phyloP scores from a whole-genome alignment of 1,284 basidiomycete genomes.

The Marasmius fiardii region DNA sequence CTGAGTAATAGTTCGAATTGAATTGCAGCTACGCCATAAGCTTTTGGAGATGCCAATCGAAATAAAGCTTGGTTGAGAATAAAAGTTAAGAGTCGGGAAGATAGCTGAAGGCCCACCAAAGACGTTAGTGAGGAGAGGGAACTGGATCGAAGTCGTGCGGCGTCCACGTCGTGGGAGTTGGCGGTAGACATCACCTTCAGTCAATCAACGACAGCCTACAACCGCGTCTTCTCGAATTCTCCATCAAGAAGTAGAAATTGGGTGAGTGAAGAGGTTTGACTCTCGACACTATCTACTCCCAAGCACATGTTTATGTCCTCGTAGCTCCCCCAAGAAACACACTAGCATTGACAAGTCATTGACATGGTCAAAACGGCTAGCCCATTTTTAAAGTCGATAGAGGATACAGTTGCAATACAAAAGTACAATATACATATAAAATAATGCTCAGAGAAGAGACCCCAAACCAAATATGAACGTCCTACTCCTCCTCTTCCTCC shows the following conservation, averaged over 20 bases:
- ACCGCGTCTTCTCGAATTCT: no score
- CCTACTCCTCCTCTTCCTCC: slow-evolving; percentile 7
- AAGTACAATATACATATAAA: background rate
- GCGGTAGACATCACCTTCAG: background rate
- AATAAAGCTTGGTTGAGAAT: slow-evolving; percentile 89
- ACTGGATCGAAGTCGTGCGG: background rate
- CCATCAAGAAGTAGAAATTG: no score
- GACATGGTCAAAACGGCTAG: no score
- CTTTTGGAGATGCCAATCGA: slow-evolving; percentile 79
- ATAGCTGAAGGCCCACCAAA: slow-evolving; percentile 83
- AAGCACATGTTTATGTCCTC: no score
- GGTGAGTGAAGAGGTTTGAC: no score
- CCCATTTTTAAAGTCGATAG: no score
- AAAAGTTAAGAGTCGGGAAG: slow-evolving; percentile 85
- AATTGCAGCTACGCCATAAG: slow-evolving; percentile 84
- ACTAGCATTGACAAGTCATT: no score
- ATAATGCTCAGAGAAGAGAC: background rate
- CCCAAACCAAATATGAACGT: background rate
- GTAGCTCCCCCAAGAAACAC: no score
- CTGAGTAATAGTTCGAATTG: slow-evolving; percentile 86
- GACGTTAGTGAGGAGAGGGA: slow-evolving; percentile 30
- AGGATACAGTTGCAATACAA: background rate
- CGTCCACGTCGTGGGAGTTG: background rate
- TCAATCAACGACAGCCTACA: no score
- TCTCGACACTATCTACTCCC: no score